Conservation (phyloP, 441 rosid genomes). For the Theobroma grandiflorum region DNA sequence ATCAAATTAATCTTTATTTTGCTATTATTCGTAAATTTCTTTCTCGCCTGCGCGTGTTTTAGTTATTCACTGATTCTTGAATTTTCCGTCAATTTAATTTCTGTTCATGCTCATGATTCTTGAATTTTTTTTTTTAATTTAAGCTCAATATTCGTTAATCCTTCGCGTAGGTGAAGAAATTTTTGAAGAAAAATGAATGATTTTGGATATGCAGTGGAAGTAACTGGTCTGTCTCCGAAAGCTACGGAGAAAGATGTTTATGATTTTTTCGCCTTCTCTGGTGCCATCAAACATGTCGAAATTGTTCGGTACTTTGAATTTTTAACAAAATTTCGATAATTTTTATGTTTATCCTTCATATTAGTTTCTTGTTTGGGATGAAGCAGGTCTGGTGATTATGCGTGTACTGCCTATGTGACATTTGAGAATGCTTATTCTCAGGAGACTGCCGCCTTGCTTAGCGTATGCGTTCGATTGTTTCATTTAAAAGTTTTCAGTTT, state of each 20-base stretch:
- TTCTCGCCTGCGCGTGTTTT: not conserved
- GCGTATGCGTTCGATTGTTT: conserved; percentile 43
- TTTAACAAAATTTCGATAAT: not conserved
- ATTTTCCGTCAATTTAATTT: conserved; percentile 14
- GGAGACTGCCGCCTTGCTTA: conserved; percentile 81
- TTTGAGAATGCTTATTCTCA: conserved; percentile 72
- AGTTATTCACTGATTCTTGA: not conserved
- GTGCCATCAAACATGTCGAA: conserved; percentile 64
- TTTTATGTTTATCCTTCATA: not conserved
- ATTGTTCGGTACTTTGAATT: conserved; percentile 55
- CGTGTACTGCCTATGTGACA: conserved; percentile 73
- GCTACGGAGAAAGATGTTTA: conserved; percentile 66
- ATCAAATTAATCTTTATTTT: not conserved
- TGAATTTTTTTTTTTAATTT: not conserved
- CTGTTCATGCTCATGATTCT: conserved; percentile 5
- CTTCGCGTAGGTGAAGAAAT: not conserved
- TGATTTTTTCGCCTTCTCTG: conserved; percentile 84
- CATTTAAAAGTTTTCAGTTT: not conserved
- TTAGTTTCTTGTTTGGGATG: not conserved
- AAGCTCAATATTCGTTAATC: conserved; percentile 5
- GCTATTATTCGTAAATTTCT: too few species aligned
- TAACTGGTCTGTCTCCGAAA: conserved; percentile 73
- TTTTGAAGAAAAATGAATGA: conserved; percentile 30
- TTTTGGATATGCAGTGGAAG: conserved; percentile 64
- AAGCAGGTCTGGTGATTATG: conserved; percentile 61